phyloP scores from a whole-genome alignment of 257 asterid genomes.

The Plantago elongata region DNA sequence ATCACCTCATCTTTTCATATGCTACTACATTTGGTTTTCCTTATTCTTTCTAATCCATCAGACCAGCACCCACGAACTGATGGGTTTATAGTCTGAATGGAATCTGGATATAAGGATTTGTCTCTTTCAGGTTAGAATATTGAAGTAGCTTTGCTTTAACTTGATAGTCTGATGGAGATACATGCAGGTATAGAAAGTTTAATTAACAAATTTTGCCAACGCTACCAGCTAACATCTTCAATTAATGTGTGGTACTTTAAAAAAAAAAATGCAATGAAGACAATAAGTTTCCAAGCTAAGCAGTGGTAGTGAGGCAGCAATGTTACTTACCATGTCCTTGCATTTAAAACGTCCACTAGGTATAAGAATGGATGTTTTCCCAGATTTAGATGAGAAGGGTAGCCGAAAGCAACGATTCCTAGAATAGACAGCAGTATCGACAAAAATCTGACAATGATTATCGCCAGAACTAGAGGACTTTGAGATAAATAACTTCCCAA shows the following conservation, averaged over 20 bases:
- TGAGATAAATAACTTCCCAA: constrained; percentile 51
- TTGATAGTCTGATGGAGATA: too few relatives aligned
- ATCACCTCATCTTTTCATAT: neutral
- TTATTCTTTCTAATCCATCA: too few relatives aligned
- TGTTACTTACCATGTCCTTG: constrained; percentile 66
- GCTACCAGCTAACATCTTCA: too few relatives aligned
- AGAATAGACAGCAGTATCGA: constrained; percentile 92
- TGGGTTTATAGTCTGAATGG: too few relatives aligned
- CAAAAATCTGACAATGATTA: constrained; percentile 47
- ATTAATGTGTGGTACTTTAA: neutral
- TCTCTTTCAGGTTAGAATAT: too few relatives aligned
- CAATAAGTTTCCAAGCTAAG: constrained; percentile 8
- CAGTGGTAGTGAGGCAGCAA: constrained; percentile 3
- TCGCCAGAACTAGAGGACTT: constrained; percentile 59
- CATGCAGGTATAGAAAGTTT: too few relatives aligned
- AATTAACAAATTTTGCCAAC: too few relatives aligned
- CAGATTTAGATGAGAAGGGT: constrained; percentile 88
- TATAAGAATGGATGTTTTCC: constrained; percentile 69
- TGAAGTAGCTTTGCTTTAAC: too few relatives aligned
- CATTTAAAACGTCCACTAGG: constrained; percentile 94
- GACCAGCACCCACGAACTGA: too few relatives aligned
- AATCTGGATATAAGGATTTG: too few relatives aligned
- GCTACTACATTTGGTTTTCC: too few relatives aligned
- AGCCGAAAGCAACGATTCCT: constrained; percentile 97
- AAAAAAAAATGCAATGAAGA: neutral